These are phyloP conservation scores for Akanthomyces lecanii DNA, from an alignment of 2,329 filamentous ascomycete species.

Conservation along the genomic window DNA sequence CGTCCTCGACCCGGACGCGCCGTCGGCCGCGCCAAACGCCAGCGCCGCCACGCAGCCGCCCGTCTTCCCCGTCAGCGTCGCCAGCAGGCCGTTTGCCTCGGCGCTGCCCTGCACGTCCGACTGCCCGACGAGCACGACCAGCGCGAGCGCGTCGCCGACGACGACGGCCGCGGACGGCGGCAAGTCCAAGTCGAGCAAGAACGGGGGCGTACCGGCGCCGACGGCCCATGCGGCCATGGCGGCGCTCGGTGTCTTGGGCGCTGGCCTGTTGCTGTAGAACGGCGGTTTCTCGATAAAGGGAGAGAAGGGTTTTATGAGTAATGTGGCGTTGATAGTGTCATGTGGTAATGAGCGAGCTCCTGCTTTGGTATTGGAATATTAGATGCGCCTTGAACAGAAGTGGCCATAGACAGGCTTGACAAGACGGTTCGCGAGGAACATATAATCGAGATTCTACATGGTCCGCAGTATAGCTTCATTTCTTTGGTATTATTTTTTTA, in stretches of 20 bases:
- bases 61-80: conserved; percentile 51
- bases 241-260: conserved; percentile 27
- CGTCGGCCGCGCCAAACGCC: conserved; percentile 34
- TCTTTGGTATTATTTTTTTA: background rate
- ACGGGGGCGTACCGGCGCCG: conserved; percentile 19
- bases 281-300: too few relatives aligned
- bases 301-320: background rate
- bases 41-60: conserved; percentile 39
- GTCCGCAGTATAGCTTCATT: too few relatives aligned
- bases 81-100: conserved; percentile 38
- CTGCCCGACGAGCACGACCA: conserved; percentile 30
- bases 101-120: conserved; percentile 39
- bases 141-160: conserved; percentile 18
- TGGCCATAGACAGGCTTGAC: background rate
- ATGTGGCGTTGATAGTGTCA: background rate
- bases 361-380: background rate
- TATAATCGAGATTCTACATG: background rate
- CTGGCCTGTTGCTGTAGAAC: conserved; percentile 23
- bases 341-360: background rate
- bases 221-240: conserved; percentile 28
- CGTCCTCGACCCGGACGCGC: conserved; percentile 42
- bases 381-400: too few relatives aligned
- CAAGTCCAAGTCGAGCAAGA: conserved; percentile 13
- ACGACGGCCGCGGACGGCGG: conserved; percentile 18
- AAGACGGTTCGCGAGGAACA: background rate